Evolutionary conservation across 2,329 filamentous ascomycete genomes (phyloP).

Genomic region (Anthostomella pinea): DNA sequence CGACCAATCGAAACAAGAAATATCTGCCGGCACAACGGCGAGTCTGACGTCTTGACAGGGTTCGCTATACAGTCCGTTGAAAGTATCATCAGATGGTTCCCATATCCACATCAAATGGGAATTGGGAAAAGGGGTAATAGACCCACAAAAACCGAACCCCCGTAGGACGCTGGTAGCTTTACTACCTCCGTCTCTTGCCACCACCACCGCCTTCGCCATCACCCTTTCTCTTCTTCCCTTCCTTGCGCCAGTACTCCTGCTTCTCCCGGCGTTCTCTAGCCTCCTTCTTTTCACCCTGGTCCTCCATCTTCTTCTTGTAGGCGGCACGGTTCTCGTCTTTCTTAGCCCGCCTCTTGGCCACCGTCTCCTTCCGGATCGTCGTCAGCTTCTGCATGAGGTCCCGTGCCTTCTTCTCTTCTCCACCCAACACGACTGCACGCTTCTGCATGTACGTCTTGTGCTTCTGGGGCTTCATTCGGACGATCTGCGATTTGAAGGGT

Average conservation of each 20-base stretch:
- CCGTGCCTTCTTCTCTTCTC: constrained; percentile 85
- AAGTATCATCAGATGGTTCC: no score
- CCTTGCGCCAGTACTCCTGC: constrained; percentile 87
- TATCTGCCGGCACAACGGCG: no score
- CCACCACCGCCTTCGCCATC: constrained; percentile 39
- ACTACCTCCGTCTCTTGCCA: constrained; percentile 33
- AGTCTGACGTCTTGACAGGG: no score
- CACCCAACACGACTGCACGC: constrained; percentile 80
- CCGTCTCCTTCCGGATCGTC: constrained; percentile 86
- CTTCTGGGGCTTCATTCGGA: constrained; percentile 74
- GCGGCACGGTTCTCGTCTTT: constrained; percentile 83
- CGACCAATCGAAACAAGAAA: no score
- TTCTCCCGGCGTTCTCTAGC: constrained; percentile 87
- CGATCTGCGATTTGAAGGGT: constrained; percentile 90
- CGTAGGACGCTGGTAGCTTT: no score
- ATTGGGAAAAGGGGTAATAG: no score
- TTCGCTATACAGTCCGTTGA: no score
- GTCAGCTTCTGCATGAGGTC: constrained; percentile 91
- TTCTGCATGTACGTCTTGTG: constrained; percentile 90
- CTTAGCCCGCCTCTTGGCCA: constrained; percentile 75
- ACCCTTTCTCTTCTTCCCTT: constrained; percentile 68
- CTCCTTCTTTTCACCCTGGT: constrained; percentile 78
- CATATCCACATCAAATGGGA: no score
- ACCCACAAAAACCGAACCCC: no score
- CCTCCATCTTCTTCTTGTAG: constrained; percentile 80